These are phyloP conservation scores for Phtheirospermum japonicum DNA, from an alignment of 257 asterid genomes.

Conservation along the genomic window DNA sequence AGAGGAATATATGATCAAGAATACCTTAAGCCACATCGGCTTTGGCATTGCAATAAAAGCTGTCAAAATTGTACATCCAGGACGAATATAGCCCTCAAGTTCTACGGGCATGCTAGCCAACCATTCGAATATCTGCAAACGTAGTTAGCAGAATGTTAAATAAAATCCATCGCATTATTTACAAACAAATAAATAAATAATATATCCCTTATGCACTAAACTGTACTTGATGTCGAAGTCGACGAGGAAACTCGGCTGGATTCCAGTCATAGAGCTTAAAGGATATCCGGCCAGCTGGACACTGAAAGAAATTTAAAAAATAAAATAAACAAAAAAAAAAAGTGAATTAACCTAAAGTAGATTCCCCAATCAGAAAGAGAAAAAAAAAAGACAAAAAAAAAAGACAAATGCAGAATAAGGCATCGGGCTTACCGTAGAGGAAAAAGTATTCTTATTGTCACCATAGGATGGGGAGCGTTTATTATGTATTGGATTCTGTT, in stretches of 20 bases:
- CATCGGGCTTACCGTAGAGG: conserved; percentile 57
- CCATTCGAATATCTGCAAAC: conserved; percentile 79
- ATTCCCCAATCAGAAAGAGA: conserved; percentile 13
- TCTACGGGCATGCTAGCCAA: conserved; percentile 94
- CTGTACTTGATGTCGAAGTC: conserved; percentile 97
- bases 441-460: conserved; percentile 65
- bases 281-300: conserved; percentile 88
- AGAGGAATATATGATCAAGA: conserved; percentile 3
- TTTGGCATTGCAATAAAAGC: conserved; percentile 77
- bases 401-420: conserved; percentile 12
- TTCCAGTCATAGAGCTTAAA: conserved; percentile 97
- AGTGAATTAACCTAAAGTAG: conserved; percentile 25
- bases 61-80: conserved; percentile 91
- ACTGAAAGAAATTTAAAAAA: conserved; percentile 46
- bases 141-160: conserved; percentile 29
- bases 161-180: conserved; percentile 22
- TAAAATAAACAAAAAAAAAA: conserved; percentile 16
- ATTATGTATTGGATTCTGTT: conserved; percentile 42
- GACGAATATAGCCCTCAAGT: conserved; percentile 92
- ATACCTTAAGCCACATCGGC: conserved; percentile 75
- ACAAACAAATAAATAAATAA: conserved; percentile 19
- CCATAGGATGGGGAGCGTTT: conserved; percentile 47
- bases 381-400: conserved; percentile 19
- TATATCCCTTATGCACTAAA: conserved; percentile 48
- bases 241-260: conserved; percentile 92